These are phyloP conservation scores for Candida ipomoeae DNA, from an alignment of 805 yeast genomes.

Conservation along the genomic window DNA sequence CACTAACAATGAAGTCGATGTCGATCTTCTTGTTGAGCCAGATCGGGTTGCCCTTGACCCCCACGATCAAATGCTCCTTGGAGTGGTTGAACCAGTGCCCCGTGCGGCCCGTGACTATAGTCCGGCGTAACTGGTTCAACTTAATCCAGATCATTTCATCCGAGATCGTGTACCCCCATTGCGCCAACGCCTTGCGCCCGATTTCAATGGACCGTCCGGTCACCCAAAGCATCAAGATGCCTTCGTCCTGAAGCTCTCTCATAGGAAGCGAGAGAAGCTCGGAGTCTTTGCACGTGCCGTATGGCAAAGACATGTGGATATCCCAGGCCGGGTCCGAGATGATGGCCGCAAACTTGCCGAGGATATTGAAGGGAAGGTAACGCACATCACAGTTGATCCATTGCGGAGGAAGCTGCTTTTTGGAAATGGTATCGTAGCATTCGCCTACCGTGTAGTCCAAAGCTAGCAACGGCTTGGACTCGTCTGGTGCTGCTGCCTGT, in stretches of 20 bases:
- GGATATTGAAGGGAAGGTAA: conserved; percentile 57
- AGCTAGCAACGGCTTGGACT: conserved; percentile 10
- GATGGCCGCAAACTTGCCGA: conserved; percentile 79
- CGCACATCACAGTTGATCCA: conserved; percentile 87
- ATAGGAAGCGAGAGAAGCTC: conserved; percentile 68
- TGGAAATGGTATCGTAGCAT: conserved; percentile 33
- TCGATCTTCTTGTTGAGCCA: conserved; percentile 71
- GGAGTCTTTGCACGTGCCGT: conserved; percentile 72
- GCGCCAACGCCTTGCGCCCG: conserved; percentile 69
- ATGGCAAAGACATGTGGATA: conserved; percentile 82
- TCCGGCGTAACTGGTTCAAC: conserved; percentile 79
- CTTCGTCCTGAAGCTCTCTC: conserved; percentile 72
- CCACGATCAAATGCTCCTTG: conserved; percentile 84
- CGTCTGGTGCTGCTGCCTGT: conserved; percentile 1
- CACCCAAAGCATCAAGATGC: conserved; percentile 84
- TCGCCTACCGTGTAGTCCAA: conserved; percentile 49
- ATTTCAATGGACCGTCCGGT: conserved; percentile 91
- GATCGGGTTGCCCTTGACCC: conserved; percentile 71
- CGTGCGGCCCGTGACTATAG: conserved; percentile 92
- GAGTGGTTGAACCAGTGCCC: conserved; percentile 98
- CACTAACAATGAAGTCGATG: conserved; percentile 71
- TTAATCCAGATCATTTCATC: conserved; percentile 91
- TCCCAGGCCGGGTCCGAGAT: conserved; percentile 97
- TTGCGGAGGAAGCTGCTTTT: conserved; percentile 55
- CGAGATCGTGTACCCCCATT: conserved; percentile 77